Base-by-base conservation (phyloP, 2,329 filamentous ascomycete species). In the Fusarium sp. region DNA sequence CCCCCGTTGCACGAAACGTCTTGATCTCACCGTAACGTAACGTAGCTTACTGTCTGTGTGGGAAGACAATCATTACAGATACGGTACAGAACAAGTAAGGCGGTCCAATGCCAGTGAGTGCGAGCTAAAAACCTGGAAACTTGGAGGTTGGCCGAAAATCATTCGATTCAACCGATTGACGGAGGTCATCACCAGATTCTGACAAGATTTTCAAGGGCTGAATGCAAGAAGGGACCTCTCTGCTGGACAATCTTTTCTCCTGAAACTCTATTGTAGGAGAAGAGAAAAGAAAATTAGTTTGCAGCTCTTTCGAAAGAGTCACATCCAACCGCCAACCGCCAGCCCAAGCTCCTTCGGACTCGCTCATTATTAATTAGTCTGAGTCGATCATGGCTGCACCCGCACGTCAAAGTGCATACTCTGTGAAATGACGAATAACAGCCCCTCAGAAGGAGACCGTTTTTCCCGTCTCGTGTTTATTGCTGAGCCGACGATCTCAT, bases 191-290 rank as follows among this genome's bases (percentile, higher is more conserved):
- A 37, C 45, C 40, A 63, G 44, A 39, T 47, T 59, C 19, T 25
- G 8, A 11, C 44, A 41, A 39, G 23, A 20, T 33, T 51, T 32
- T 13, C 43, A 44, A 51, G 53, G 54, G 44, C 20, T 19, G 22
- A 43, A 65, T 65, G 53, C 53, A 65, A 65, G 52, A 64, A 65
- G 53, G 60, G 58, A 57, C 60, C 15, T 35, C 11, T 23, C 27
- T 25, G 43, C 32, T 43, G 17, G 58, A 11, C 35, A n/a, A 37
- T 39, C 10, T 32, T 49, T 37, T 40, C 17, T 41, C 25, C 27
- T 45, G 33, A 33, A 63, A 32, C 40, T 8, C 15, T n/a, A 41
- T 17, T 9, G n/a, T 6, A 44, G 41, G 20, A 48, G 7, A 30
- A 15, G n/a, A 15, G 20, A 11, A 30, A 10, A 35, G 7, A 35